Evolutionary conservation across 768 basidiomycete genomes (phyloP).

Genomic region (Dioszegia aurantiaca): DNA sequence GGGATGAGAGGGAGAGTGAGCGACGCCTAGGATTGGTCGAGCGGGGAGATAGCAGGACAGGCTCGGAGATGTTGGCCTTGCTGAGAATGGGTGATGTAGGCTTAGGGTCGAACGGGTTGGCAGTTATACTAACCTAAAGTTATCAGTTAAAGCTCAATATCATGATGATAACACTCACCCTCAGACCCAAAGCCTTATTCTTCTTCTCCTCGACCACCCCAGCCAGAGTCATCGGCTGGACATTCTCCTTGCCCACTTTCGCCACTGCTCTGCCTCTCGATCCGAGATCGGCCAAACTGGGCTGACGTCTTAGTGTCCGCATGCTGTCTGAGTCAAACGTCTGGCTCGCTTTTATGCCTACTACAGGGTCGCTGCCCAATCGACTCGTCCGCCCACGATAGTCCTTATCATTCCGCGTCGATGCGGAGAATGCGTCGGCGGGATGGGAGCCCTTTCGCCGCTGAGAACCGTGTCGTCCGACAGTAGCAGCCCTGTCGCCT

Average conservation of each 20-base stretch:
- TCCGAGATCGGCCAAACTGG: slow-evolving; percentile 20
- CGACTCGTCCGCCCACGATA: slow-evolving; percentile 1
- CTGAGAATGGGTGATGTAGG: neutral
- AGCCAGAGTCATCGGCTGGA: neutral
- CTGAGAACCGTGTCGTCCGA: neutral
- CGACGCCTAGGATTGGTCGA: slow-evolving; percentile 12
- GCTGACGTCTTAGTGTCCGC: slow-evolving; percentile 20
- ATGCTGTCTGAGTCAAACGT: slow-evolving; percentile 14
- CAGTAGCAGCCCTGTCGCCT: neutral
- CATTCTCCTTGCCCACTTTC: slow-evolving; percentile 1
- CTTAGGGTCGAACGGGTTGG: neutral
- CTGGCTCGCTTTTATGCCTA: neutral
- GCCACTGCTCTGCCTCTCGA: slow-evolving; percentile 7
- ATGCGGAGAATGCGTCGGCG: neutral
- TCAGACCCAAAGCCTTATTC: slow-evolving; percentile 4
- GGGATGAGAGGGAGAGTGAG: slow-evolving; percentile 28
- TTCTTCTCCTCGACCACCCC: slow-evolving; percentile 9
- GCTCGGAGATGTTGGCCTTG: slow-evolving; percentile 4
- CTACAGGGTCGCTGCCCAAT: slow-evolving; percentile 1
- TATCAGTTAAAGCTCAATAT: neutral
- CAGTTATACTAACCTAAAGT: neutral
- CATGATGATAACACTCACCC: neutral
- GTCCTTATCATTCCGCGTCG: slow-evolving; percentile 1
- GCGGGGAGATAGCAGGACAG: neutral
- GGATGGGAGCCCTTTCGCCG: neutral